Percentiles rank a stretch among this genome's conserved stretches.
Evolutionary conservation across 2,329 filamentous ascomycete genomes (phyloP).

Genomic region (Botrytis deweyae): DNA sequence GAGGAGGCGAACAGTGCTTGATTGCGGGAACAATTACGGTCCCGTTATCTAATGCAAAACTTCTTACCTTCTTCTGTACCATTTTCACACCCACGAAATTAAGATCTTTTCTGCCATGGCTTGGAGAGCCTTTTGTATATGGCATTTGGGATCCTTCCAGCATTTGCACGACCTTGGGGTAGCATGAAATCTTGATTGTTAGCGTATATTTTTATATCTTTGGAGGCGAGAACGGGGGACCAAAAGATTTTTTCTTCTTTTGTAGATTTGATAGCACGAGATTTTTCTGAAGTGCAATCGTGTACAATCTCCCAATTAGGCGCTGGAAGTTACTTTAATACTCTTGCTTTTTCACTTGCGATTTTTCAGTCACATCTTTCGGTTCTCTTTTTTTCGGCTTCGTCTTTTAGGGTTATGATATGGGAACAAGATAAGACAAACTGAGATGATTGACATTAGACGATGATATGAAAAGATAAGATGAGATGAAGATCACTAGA

Average conservation of each 20-base stretch:
- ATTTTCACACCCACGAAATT: conserved; percentile 33
- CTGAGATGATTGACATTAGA: conserved; percentile 18
- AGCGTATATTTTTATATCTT: conserved; percentile 20
- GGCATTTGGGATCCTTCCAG: conserved; percentile 22
- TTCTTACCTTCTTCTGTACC: conserved; percentile 38
- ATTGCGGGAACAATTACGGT: conserved; percentile 18
- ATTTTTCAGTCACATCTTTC: neutral
- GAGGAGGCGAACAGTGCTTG: conserved; percentile 38
- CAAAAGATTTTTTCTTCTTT: conserved; percentile 12
- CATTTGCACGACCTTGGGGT: conserved; percentile 18
- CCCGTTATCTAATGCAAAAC: conserved; percentile 22
- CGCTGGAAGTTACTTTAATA: conserved; percentile 18
- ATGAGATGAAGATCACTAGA: conserved; percentile 11
- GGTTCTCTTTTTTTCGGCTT: conserved; percentile 3
- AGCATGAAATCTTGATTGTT: conserved; percentile 22
- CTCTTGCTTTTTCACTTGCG: conserved; percentile 9
- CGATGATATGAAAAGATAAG: conserved; percentile 16
- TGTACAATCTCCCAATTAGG: conserved; percentile 14
- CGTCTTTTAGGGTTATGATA: conserved; percentile 18
- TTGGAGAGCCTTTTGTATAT: conserved; percentile 37
- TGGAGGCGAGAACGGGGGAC: neutral
- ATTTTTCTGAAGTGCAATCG: neutral
- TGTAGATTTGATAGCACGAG: conserved; percentile 19
- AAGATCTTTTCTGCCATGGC: conserved; percentile 31
- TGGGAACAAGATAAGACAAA: conserved; percentile 7